Conservation (phyloP, 2,329 filamentous ascomycete genomes). For the Fusarium tupiense region DNA sequence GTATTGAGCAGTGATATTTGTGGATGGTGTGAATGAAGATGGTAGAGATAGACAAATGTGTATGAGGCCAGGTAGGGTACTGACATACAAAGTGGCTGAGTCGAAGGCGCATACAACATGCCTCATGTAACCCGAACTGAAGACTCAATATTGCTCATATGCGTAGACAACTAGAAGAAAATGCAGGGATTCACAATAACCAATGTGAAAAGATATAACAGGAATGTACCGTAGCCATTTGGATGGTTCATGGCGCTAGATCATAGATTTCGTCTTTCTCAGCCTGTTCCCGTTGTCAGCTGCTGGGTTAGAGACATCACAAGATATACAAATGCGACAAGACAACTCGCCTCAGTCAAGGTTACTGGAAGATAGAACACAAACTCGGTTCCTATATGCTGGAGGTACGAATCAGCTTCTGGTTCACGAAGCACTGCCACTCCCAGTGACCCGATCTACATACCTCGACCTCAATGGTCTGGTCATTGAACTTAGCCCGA, state of each 20-base stretch:
- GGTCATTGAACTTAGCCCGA: not conserved
- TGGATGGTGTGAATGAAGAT: not conserved
- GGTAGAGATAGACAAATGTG: not conserved
- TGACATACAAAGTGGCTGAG: not conserved
- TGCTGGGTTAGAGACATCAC: not conserved
- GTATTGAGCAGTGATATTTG: not conserved
- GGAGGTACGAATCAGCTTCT: not conserved
- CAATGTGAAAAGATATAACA: not conserved
- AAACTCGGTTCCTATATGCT: not conserved
- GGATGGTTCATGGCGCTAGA: not conserved
- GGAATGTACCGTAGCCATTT: not conserved
- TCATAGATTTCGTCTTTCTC: slow-evolving; percentile 1
- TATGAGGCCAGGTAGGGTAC: not conserved
- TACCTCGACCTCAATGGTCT: slow-evolving; percentile 13
- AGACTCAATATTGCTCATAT: not conserved
- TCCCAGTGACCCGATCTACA: not conserved
- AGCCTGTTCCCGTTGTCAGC: not conserved
- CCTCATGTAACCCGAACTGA: not conserved
- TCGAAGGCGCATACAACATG: not conserved
- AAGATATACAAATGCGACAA: not conserved
- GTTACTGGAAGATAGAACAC: not conserved
- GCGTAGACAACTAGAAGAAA: not conserved
- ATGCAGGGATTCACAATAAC: not conserved
- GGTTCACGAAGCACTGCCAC: not conserved
- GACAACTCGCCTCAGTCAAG: not conserved